Conservation (phyloP, 306 rosid species). For the Rosa persica region DNA sequence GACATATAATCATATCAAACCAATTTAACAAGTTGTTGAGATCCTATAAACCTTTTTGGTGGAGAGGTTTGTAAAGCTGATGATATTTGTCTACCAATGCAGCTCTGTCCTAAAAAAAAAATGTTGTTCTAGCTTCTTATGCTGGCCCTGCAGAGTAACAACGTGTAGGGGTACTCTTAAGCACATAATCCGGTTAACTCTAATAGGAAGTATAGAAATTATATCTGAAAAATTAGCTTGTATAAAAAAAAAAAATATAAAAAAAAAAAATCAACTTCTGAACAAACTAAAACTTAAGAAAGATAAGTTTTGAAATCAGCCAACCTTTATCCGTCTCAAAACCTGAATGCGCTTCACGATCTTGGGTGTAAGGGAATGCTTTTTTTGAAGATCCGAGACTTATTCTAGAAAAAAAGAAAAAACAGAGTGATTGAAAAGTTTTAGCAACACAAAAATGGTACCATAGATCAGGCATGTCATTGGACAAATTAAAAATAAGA, state of each 20-base stretch:
- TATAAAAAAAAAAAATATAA: too few relatives aligned
- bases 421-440: background rate
- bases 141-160: constrained; percentile 44
- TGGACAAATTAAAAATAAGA: too few relatives aligned
- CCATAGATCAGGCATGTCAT: background rate
- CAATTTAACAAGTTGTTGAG: background rate
- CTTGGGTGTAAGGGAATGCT: constrained; percentile 24
- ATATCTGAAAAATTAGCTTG: too few relatives aligned
- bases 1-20: too few relatives aligned
- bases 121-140: constrained; percentile 54
- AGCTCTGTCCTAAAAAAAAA: constrained; percentile 69
- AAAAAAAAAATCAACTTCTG: too few relatives aligned
- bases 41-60: constrained; percentile 48
- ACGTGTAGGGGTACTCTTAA: too few relatives aligned
- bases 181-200: too few relatives aligned
- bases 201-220: background rate
- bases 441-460: background rate
- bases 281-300: too few relatives aligned
- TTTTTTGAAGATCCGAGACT: background rate
- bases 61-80: constrained; percentile 55
- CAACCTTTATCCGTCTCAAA: constrained; percentile 70
- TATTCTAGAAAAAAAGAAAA: background rate
- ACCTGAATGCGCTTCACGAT: constrained; percentile 67
- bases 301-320: background rate
- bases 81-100: constrained; percentile 80